phyloP scores from a whole-genome alignment of 441 rosid species.

The Aquilaria agallochum region DNA sequence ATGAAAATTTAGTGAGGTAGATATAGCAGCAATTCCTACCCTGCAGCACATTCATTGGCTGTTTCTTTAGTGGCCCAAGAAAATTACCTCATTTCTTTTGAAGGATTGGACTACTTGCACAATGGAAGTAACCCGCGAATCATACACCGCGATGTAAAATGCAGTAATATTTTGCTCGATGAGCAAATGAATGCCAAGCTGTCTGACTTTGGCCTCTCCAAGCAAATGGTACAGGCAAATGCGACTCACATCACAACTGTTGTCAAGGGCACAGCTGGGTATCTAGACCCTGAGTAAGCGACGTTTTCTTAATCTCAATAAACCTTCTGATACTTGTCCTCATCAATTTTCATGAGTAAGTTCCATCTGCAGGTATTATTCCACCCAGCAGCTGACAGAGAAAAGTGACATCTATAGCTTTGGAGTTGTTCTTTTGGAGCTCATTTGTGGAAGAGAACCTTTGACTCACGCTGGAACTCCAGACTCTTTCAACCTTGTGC shows the following conservation, averaged over 20 bases:
- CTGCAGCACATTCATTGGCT: not conserved
- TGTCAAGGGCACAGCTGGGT: slow-evolving; percentile 96
- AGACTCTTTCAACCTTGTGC: slow-evolving; percentile 89
- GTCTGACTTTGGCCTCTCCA: slow-evolving; percentile 90
- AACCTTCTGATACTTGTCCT: not conserved
- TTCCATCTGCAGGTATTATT: slow-evolving; percentile 53
- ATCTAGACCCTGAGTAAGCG: slow-evolving; percentile 91
- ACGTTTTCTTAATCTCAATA: not conserved
- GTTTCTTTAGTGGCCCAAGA: not conserved
- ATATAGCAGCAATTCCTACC: not conserved
- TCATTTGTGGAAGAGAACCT: slow-evolving; percentile 91
- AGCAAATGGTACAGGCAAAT: slow-evolving; percentile 76
- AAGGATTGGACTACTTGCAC: slow-evolving; percentile 93
- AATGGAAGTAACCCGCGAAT: slow-evolving; percentile 84
- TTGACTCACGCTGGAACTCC: slow-evolving; percentile 76
- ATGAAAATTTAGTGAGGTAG: too few species aligned
- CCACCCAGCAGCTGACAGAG: slow-evolving; percentile 89
- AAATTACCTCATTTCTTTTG: slow-evolving; percentile 10
- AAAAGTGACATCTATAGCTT: slow-evolving; percentile 93
- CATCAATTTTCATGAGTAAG: slow-evolving; percentile 6
- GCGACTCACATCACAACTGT: slow-evolving; percentile 90
- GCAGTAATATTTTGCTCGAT: slow-evolving; percentile 84
- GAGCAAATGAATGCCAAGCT: slow-evolving; percentile 86
- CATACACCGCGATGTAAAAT: slow-evolving; percentile 86
- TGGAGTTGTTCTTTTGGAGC: slow-evolving; percentile 91